Base-by-base conservation (phyloP, 1,284 basidiomycete genomes). In the Schizopora paradoxa region DNA sequence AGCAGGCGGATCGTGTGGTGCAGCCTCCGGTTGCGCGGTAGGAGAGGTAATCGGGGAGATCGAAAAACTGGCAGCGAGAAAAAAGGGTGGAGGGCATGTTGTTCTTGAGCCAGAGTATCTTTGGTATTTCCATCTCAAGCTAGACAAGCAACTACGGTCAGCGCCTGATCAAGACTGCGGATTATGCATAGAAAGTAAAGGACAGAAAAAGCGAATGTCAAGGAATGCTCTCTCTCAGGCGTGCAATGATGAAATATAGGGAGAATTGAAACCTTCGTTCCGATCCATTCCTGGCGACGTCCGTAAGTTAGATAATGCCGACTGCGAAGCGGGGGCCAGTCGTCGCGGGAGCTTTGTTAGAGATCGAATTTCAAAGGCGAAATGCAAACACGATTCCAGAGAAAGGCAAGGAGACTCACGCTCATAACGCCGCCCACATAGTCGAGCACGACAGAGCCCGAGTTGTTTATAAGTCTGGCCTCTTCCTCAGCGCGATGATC, bases 351-450 rank as follows among this genome's bases (percentile, higher is more conserved):
- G n/a, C n/a, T n/a, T n/a, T n/a, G n/a, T n/a, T n/a, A 45, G 41
- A 53, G 54, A 21, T 21, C 23, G 26, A 41, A 37, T 7, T 31
- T n/a, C n/a, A 44, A 28, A 21, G 16, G 29, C n/a, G 22, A 22
- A 8, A 28, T 22, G 33, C 25, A 18, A 31, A 34, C 3, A 32
- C 22, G 21, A 25, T 46, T 54, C 27, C 49, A 45, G 19, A 47
- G 3, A 23, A 26, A 14, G 36, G 21, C 41, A 39, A 14, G 32
- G 16, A 42, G 31, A 47, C 86, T 55, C 67, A 93, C 91, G 62
- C 91, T 95, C 87, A 99, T 97, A 27, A 82, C 91, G 41, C 92
- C 92, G 21, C 95, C 95, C 31, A 99, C 94, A 65, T 95, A 99
- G 54, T 94, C 84, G 53, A 99, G 74, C 31, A 97, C 92, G 27